Evolutionary conservation across 805 yeast species (phyloP).

Genomic region (Yamadazyma scolyti): DNA sequence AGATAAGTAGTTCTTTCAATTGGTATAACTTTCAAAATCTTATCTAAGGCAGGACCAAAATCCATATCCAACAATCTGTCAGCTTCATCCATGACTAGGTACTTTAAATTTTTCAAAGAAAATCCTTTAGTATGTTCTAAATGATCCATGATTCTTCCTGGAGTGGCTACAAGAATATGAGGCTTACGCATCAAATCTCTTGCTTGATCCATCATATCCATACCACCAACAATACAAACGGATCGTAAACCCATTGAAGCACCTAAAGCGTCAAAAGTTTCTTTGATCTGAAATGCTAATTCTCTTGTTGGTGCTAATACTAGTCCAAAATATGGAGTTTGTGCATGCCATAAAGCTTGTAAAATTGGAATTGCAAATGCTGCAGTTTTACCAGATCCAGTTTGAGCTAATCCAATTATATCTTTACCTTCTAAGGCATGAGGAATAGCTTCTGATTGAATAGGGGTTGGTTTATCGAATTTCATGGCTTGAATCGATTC

Average conservation of each 20-base stretch:
- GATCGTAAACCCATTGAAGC: constrained; percentile 87
- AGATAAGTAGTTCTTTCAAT: constrained; percentile 77
- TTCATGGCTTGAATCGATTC: constrained; percentile 77
- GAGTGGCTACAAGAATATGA: constrained; percentile 92
- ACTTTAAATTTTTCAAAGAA: constrained; percentile 71
- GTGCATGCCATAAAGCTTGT: constrained; percentile 86
- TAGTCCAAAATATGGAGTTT: constrained; percentile 82
- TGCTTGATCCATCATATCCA: constrained; percentile 98
- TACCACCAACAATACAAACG: constrained; percentile 91
- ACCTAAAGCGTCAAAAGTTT: constrained; percentile 93
- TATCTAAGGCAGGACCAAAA: constrained; percentile 91
- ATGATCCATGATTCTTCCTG: constrained; percentile 92
- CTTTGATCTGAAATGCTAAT: constrained; percentile 83
- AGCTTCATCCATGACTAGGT: constrained; percentile 93
- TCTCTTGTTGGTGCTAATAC: constrained; percentile 87
- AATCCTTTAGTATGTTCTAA: constrained; percentile 90
- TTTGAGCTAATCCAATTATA: constrained; percentile 93
- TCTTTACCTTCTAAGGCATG: constrained; percentile 88
- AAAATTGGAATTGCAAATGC: constrained; percentile 96
- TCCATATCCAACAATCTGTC: constrained; percentile 94
- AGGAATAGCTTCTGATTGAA: constrained; percentile 88
- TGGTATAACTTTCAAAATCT: constrained; percentile 80
- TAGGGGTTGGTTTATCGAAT: constrained; percentile 84
- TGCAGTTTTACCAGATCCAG: constrained; percentile 98
- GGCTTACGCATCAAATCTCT: constrained; percentile 92